phyloP scores from a whole-genome alignment of 2,329 filamentous ascomycete species.

The Penicillium sp. region DNA sequence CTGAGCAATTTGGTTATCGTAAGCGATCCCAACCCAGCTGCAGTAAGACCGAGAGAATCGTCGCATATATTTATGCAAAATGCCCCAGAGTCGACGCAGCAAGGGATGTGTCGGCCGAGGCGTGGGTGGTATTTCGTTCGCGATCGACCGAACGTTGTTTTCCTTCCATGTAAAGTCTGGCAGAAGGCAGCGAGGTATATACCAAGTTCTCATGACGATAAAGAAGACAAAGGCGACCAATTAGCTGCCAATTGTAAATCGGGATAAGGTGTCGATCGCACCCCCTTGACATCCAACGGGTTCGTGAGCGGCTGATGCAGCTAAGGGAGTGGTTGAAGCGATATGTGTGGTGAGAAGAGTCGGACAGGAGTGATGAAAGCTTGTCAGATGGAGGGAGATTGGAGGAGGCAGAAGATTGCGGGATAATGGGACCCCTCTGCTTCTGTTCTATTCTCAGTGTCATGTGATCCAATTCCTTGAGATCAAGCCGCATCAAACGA shows the following conservation, averaged over 20 bases:
- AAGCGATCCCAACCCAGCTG: conserved; percentile 23
- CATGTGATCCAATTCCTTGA: too few species aligned
- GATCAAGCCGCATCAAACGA: too few species aligned
- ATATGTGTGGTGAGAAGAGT: neutral
- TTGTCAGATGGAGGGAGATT: neutral
- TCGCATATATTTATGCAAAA: conserved; percentile 24
- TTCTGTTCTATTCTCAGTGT: too few species aligned
- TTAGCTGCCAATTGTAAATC: too few species aligned
- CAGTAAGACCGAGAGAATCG: conserved; percentile 27
- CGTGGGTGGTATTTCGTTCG: conserved; percentile 18
- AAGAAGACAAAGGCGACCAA: too few species aligned
- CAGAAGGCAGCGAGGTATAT: conserved; percentile 9
- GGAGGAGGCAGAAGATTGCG: neutral
- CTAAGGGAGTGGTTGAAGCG: neutral
- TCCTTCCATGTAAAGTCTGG: conserved; percentile 18
- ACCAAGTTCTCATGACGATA: too few species aligned
- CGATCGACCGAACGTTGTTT: conserved; percentile 2
- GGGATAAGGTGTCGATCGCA: neutral
- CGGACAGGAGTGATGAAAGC: neutral
- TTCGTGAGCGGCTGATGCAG: neutral
- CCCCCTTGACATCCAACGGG: neutral
- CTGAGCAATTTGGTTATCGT: conserved; percentile 29
- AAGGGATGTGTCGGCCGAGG: conserved; percentile 11
- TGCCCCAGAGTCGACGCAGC: conserved; percentile 25
- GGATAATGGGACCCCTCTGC: too few species aligned